Evolutionary conservation across 2,329 filamentous ascomycete species (phyloP).

Genomic region (Ophiostoma perfectum): DNA sequence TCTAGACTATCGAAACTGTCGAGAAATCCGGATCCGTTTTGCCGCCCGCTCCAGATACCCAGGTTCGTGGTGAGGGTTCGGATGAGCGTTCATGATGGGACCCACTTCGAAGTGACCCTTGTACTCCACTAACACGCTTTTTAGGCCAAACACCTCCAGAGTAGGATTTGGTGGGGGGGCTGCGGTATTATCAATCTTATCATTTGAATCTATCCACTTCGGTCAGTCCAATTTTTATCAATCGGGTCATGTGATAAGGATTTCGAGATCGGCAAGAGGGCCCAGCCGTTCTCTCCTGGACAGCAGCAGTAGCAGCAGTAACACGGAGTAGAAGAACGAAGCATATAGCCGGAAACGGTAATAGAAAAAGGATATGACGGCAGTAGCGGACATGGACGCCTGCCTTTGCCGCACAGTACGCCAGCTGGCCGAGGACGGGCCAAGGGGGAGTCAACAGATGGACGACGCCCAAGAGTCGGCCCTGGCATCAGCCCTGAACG

Average conservation of each 20-base stretch:
- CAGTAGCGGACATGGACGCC: neutral
- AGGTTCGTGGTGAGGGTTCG: neutral
- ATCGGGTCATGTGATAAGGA: constrained; percentile 7
- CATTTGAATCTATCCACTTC: neutral
- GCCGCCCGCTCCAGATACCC: no score
- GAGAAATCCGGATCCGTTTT: no score
- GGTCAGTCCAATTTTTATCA: constrained; percentile 5
- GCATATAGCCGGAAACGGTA: no score
- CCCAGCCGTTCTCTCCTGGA: neutral
- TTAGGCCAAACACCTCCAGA: neutral
- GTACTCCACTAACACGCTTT: neutral
- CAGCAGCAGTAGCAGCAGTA: neutral
- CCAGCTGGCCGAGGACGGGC: neutral
- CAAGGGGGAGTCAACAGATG: neutral
- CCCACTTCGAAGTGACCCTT: neutral
- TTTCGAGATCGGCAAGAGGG: constrained; percentile 11
- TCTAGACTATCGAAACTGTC: neutral
- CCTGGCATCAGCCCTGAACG: constrained; percentile 9
- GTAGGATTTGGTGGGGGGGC: neutral
- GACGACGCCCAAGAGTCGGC: constrained; percentile 6
- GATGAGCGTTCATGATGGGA: neutral
- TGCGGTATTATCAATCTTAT: constrained; percentile 16
- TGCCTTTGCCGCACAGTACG: constrained; percentile 12
- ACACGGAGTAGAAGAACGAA: neutral
- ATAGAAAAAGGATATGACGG: neutral